These are phyloP conservation scores for Suillus luteus DNA, from an alignment of 768 basidiomycete genomes.

Conservation along the genomic window DNA sequence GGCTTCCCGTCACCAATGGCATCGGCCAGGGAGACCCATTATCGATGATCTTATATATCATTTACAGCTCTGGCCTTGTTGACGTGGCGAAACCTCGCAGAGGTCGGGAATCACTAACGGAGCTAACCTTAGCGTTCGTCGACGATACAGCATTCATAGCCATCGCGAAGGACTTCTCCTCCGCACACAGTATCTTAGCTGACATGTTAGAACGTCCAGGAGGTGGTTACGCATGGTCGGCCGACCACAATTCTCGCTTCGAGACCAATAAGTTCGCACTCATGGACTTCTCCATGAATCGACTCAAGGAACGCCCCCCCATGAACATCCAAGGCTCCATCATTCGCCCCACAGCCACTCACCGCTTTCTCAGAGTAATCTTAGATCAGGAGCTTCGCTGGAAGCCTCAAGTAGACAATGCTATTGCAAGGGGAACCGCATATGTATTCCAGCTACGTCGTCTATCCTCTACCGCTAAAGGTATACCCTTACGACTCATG, in stretches of 20 bases:
- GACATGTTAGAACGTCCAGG: slow-evolving; percentile 25
- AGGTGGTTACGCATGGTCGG: slow-evolving; percentile 18
- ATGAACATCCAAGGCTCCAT: background rate
- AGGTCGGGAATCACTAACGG: no score
- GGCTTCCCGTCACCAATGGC: background rate
- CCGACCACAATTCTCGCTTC: slow-evolving; percentile 20
- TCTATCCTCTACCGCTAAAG: slow-evolving; percentile 15
- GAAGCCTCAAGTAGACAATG: slow-evolving; percentile 17
- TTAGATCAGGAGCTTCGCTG: slow-evolving; percentile 24
- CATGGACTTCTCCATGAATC: background rate
- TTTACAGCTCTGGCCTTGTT: background rate
- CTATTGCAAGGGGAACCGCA: background rate
- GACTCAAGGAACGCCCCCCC: background rate
- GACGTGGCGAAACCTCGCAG: no score
- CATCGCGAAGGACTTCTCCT: no score
- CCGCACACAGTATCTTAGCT: slow-evolving; percentile 14
- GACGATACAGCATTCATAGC: no score
- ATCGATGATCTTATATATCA: background rate
- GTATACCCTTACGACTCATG: slow-evolving; percentile 21
- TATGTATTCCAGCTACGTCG: background rate
- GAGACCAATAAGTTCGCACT: slow-evolving; percentile 20
- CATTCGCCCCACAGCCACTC: background rate
- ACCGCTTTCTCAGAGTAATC: slow-evolving; percentile 32
- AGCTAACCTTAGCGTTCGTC: no score
- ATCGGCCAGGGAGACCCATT: background rate